phyloP scores from a whole-genome alignment of 108 stramenopile species.

The Cyclotella choctawhatcheeana region DNA sequence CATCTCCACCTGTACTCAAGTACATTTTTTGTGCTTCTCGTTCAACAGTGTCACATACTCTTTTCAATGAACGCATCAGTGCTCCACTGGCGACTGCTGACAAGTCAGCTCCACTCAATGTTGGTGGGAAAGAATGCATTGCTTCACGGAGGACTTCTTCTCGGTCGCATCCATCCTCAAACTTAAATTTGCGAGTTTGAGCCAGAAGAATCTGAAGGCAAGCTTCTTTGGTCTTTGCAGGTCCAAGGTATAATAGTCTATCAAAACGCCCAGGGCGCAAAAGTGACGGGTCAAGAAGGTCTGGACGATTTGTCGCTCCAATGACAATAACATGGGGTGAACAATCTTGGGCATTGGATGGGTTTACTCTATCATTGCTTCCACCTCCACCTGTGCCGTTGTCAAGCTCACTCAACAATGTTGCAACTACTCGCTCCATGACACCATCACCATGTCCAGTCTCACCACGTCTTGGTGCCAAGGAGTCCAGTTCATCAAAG shows the following conservation, averaged over 20 bases:
- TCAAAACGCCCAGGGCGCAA: slow-evolving; percentile 98
- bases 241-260: slow-evolving; percentile 92
- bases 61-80: slow-evolving; percentile 70
- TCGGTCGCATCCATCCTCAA: slow-evolving; percentile 70
- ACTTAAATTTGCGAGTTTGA: slow-evolving; percentile 85
- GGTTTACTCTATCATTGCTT: slow-evolving; percentile 2
- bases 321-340: slow-evolving; percentile 89
- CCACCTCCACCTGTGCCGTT: slow-evolving; percentile 27
- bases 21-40: slow-evolving; percentile 50
- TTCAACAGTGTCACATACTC: slow-evolving; percentile 81
- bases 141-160: slow-evolving; percentile 56
- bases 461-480: slow-evolving; percentile 92
- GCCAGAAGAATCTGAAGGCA: slow-evolving; percentile 79
- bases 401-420: slow-evolving; percentile 91
- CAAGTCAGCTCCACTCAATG: slow-evolving; percentile 94
- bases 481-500: slow-evolving; percentile 98
- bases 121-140: slow-evolving; percentile 72
- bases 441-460: slow-evolving; percentile 88
- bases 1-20: slow-evolving; percentile 16
- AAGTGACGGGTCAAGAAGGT: slow-evolving; percentile 94
- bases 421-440: slow-evolving; percentile 95
- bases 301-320: slow-evolving; percentile 99
- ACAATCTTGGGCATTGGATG: background rate
- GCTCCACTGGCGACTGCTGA: slow-evolving; percentile 90
- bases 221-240: slow-evolving; percentile 72